These are phyloP conservation scores for Metschnikowia noctiluminum DNA, from an alignment of 805 yeast genomes.

Conservation along the genomic window DNA sequence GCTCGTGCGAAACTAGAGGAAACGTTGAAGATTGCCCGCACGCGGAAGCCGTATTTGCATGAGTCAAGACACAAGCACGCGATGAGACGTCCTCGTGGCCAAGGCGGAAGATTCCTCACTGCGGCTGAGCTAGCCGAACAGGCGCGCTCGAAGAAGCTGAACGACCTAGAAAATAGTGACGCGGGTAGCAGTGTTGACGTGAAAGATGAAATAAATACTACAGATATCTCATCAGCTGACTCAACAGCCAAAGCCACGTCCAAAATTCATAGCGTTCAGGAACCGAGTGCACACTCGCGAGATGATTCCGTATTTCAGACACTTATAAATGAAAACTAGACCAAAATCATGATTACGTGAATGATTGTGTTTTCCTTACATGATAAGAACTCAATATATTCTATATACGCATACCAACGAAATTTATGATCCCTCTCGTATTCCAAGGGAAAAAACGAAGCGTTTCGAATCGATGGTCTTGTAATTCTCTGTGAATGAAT, in stretches of 20 bases:
- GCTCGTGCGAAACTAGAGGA: constrained; percentile 95
- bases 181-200: constrained; percentile 3
- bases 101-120: constrained; percentile 94
- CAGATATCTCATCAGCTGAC: background rate
- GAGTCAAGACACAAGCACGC: constrained; percentile 98
- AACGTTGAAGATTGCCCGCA: constrained; percentile 78
- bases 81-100: constrained; percentile 98
- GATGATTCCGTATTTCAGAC: constrained; percentile 6
- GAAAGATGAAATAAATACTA: constrained; percentile 3
- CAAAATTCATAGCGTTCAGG: background rate
- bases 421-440: too few species aligned
- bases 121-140: constrained; percentile 66
- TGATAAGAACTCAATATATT: too few species aligned
- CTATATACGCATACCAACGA: too few species aligned
- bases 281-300: background rate
- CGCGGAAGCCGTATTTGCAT: constrained; percentile 90
- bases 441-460: too few species aligned
- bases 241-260: constrained; percentile 1
- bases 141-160: constrained; percentile 38
- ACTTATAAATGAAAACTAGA: background rate
- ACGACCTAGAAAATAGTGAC: constrained; percentile 25
- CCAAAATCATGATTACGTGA: too few species aligned
- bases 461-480: too few species aligned
- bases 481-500: too few species aligned
- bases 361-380: too few species aligned